phyloP scores from a whole-genome alignment of 371 early-diverging fungal species.

The Rhizopus delemar region DNA sequence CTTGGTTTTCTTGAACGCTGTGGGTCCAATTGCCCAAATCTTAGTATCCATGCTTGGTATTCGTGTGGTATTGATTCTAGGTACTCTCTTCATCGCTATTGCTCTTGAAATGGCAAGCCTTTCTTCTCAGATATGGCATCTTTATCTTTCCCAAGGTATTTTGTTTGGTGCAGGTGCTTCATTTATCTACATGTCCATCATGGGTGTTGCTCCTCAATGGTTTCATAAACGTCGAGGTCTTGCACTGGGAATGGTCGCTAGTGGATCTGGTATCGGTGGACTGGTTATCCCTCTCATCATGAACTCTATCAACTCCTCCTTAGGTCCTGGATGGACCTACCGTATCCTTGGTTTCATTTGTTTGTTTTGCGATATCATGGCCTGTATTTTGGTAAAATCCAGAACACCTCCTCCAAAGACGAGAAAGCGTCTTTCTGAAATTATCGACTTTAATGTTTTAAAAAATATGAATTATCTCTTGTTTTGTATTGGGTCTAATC shows the following conservation, averaged over 20 bases:
- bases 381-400: conserved; percentile 42
- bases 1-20: conserved; percentile 31
- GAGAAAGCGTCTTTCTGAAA: conserved; percentile 31
- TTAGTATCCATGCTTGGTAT: conserved; percentile 28
- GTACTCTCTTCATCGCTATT: conserved; percentile 25
- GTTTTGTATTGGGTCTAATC: conserved; percentile 42
- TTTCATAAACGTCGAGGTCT: conserved; percentile 69
- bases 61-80: conserved; percentile 28
- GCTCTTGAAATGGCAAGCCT: conserved; percentile 32
- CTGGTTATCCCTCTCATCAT: conserved; percentile 69
- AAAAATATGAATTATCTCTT: conserved; percentile 49
- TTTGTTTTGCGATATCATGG: conserved; percentile 36
- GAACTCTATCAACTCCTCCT: conserved; percentile 51
- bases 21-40: conserved; percentile 40
- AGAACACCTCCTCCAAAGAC: conserved; percentile 23
- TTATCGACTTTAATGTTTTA: conserved; percentile 46
- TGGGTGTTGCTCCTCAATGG: conserved; percentile 74
- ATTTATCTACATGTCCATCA: conserved; percentile 38
- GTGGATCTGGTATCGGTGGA: conserved; percentile 82
- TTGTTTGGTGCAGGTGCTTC: conserved; percentile 68
- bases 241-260: conserved; percentile 72
- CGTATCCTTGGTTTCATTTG: conserved; percentile 58
- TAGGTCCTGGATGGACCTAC: conserved; percentile 62
- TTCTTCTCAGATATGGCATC: conserved; percentile 57
- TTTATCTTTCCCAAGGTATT: conserved; percentile 72